phyloP scores from a whole-genome alignment of 257 asterid genomes.

The Nicotiana undulata region DNA sequence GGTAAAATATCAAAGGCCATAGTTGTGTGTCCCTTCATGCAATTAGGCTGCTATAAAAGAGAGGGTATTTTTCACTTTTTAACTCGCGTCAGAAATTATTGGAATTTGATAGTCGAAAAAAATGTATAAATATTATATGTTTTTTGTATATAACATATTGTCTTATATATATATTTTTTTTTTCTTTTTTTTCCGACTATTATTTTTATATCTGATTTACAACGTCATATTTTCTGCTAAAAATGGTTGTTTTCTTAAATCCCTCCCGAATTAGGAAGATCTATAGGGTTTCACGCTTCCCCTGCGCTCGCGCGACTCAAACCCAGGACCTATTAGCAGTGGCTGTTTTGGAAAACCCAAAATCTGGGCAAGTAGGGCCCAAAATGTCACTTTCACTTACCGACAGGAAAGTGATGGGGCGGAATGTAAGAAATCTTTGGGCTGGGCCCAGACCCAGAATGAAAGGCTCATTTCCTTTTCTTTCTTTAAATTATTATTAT shows the following conservation, averaged over 20 bases:
- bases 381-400: constrained; percentile 12
- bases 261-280: too few species aligned
- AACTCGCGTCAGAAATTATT: too few species aligned
- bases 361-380: not conserved
- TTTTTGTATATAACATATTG: too few species aligned
- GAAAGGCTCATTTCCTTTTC: not conserved
- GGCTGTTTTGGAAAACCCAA: not conserved
- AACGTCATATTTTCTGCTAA: not conserved
- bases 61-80: too few species aligned
- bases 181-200: too few species aligned
- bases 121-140: too few species aligned
- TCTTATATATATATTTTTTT: too few species aligned
- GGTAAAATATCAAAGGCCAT: not conserved
- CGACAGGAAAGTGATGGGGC: constrained; percentile 12
- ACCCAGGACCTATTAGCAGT: too few species aligned
- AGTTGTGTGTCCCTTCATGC: not conserved
- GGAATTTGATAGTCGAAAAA: too few species aligned
- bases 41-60: not conserved
- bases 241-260: not conserved
- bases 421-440: constrained; percentile 10
- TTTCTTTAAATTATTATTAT: not conserved
- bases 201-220: fast-evolving
- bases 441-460: not conserved
- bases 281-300: too few species aligned
- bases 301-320: too few species aligned